Base-by-base conservation (phyloP, 140 eudicot genomes). In the Ambrosia hybrid region DNA sequence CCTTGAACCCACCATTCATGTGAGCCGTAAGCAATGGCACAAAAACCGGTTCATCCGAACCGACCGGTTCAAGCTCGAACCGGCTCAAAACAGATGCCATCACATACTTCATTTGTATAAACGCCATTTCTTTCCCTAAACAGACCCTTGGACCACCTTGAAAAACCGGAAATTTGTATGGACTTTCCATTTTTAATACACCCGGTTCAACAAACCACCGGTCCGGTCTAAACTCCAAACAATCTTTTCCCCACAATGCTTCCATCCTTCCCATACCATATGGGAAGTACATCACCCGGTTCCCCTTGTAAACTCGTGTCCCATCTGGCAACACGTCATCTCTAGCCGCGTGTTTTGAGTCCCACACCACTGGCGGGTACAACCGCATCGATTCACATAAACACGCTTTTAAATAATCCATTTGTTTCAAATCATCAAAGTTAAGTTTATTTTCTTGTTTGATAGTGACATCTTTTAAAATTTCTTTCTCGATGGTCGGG, bases 251-350 rank as follows among this genome's bases (percentile, higher is more conserved):
- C 98, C 98, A 93, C 13, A 93, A 16, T 37, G 73, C 45, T 68
- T 83, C 88, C 96, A 93, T 89, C 67, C 98, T 85, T 30, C 98
- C 97, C 97, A 93, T 93, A 0, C 97, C 98, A 14, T 89, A 93
- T 0, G 89, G 98, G 45, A 89, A 87, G 45, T 89, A 93, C 30
- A 96, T 93, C 65, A 93, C 96, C 53, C 98, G 57, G 57, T 87
- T 73, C 2, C 98, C 98, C 26, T 68, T 79, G 14, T 34, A 63
- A 5, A 93, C 92, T 67, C 3, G 67, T 0, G 96, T 90, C 51
- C 98, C 98, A 37, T 91, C 97, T 4, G 97, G 96, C 56, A 91
- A 79, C 46, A 86, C 74, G 67, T 93, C 97, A n/a, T 85, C 87
- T 0, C 33, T 57, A 12, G 3, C 78, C 3, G 97, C 96, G 48